phyloP scores from a whole-genome alignment of 2,329 filamentous ascomycete genomes.

The Lachnellula subtilissima region DNA sequence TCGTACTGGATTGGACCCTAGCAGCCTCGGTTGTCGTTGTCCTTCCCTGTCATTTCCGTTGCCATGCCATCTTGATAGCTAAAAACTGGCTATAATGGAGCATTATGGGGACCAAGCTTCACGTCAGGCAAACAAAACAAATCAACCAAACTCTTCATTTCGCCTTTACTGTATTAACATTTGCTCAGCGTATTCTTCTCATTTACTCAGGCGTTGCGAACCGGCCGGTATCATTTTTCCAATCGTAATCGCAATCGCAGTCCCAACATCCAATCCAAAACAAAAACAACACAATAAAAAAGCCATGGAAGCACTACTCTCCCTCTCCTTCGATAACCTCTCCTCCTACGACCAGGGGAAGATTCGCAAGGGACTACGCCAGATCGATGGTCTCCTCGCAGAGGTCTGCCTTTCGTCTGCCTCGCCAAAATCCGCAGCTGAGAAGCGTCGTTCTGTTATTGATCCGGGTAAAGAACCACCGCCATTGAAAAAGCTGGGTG shows the following conservation, averaged over 20 bases:
- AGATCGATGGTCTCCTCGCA: not conserved
- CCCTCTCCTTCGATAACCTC: constrained; percentile 92
- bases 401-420: constrained; percentile 82
- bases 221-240: not conserved
- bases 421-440: constrained; percentile 74
- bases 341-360: constrained; percentile 52
- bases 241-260: not conserved
- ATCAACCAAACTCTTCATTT: constrained; percentile 9
- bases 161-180: constrained; percentile 30
- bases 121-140: constrained; percentile 1
- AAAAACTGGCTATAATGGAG: too few relatives aligned
- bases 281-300: constrained; percentile 13
- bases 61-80: not conserved
- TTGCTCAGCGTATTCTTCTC: constrained; percentile 13
- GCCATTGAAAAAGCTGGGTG: constrained; percentile 56
- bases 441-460: constrained; percentile 27
- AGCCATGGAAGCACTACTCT: constrained; percentile 83
- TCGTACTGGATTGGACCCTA: too few relatives aligned
- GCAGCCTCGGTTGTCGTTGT: not conserved
- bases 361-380: constrained; percentile 63
- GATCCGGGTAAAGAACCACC: constrained; percentile 36
- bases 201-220: not conserved
- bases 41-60: not conserved
- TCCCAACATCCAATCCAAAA: constrained; percentile 6
- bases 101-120: not conserved